Base-by-base conservation (phyloP, 2,329 filamentous ascomycete genomes). In the Mycogone perniciosa region DNA sequence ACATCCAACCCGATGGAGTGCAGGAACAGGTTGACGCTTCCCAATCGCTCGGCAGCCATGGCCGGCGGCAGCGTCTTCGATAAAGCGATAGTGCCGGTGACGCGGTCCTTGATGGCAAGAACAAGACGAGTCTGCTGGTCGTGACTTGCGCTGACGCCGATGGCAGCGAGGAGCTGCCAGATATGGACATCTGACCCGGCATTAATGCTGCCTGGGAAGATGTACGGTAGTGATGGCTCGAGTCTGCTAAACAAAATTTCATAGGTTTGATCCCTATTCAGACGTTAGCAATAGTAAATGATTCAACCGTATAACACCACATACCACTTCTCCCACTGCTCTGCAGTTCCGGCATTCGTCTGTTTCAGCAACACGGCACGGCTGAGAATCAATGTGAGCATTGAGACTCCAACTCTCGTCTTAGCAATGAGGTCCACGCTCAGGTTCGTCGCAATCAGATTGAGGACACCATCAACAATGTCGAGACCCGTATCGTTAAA, bases 1-100 rank as follows among this genome's bases (percentile, higher is more conserved):
- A 99, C 93, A 73, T 99, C 93, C 65, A 99, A 78, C n/a, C 93
- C 93, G 69, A 99, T 96, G 50, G 92, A 93, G 63, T 90, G 86
- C 91, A 99, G 96, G 69, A 99, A 99, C 50, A 99, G 74, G 67
- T 99, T 99, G 59, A 99, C 93, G 64, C 96, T 96, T 52, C 86
- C 85, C 52, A 96, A 76, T 53, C 92, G 85, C 65, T 89, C 84
- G 54, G 83, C 83, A 9, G 88, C 85, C 83, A 97, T 89, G 51
- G 93, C 87, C 11, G 85, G 79, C 13, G 93, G 92, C 33, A 99
- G 76, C 1, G 89, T 92, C 77, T 96, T 96, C 62, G 89, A 86
- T 47, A 95, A 82, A 31, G 80, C 76, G 8, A 99, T 89, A 0
- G 93, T 97, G 65, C 96, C 91, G 81, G 97, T 95, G 53, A 99